Evolutionary conservation across 2,329 filamentous ascomycete species (phyloP).

Genomic region (Hirsutella minnesotensis): DNA sequence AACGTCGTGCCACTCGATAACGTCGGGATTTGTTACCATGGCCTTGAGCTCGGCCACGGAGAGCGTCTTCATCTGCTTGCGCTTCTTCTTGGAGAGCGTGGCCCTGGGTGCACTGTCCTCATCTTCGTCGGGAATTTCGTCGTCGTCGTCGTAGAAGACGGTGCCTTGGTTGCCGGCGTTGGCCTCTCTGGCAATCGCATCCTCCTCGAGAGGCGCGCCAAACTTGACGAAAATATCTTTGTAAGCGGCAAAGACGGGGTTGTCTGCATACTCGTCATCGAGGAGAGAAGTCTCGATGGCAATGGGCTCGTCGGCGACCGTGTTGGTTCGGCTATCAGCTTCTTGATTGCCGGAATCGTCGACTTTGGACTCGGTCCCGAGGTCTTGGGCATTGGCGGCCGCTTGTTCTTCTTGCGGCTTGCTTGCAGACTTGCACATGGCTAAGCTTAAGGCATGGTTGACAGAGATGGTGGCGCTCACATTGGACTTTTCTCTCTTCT

Average conservation of each 20-base stretch:
- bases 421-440: not conserved
- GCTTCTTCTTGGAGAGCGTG: conserved; percentile 87
- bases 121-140: conserved; percentile 77
- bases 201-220: conserved; percentile 50
- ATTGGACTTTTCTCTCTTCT: conserved; percentile 64
- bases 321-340: not conserved
- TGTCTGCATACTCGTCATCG: conserved; percentile 51
- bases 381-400: not conserved
- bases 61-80: conserved; percentile 81
- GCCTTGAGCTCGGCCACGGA: conserved; percentile 94
- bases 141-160: conserved; percentile 71
- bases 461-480: too few species aligned
- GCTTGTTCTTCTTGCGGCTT: not conserved
- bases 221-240: conserved; percentile 76
- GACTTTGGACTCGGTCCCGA: not conserved
- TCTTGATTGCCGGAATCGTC: too few species aligned
- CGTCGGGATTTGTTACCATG: conserved; percentile 77
- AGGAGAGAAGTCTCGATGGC: conserved; percentile 31
- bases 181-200: conserved; percentile 51
- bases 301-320: conserved; percentile 7
- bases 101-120: conserved; percentile 53
- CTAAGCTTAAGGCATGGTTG: not conserved
- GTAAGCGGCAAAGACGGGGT: conserved; percentile 75
- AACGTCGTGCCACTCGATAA: conserved; percentile 95
- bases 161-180: conserved; percentile 69